Evolutionary conservation across 1,284 basidiomycete genomes (phyloP).

Genomic region (Takashimella koratensis): DNA sequence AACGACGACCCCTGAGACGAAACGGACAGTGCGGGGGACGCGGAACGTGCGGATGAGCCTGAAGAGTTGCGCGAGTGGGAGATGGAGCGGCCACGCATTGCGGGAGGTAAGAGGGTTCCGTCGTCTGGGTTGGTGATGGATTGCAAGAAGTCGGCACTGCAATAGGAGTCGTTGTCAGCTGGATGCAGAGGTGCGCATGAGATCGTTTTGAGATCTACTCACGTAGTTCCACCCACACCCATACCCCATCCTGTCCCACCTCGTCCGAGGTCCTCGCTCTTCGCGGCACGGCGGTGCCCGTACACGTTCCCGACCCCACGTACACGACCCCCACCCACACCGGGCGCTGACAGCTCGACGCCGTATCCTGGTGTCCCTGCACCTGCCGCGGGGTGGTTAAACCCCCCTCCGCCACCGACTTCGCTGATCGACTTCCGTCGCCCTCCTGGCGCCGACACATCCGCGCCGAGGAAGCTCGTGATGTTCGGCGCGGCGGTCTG

Average conservation of each 20-base stretch:
- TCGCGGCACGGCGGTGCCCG: conserved; percentile 38
- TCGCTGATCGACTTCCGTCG: conserved; percentile 35
- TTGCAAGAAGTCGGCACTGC: conserved; percentile 43
- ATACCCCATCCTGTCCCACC: conserved; percentile 40
- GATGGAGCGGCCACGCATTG: conserved; percentile 27
- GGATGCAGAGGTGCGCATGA: not conserved
- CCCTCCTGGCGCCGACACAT: not conserved
- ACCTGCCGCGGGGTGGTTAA: conserved; percentile 37
- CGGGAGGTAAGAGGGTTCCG: conserved; percentile 42
- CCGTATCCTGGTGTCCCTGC: conserved; percentile 47
- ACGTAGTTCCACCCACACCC: conserved; percentile 44
- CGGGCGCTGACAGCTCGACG: conserved; percentile 31
- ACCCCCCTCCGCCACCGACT: conserved; percentile 12
- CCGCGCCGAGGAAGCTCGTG: conserved; percentile 11
- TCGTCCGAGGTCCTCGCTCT: conserved; percentile 45
- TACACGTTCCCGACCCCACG: conserved; percentile 21
- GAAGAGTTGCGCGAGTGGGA: conserved; percentile 43
- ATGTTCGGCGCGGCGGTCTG: conserved; percentile 17
- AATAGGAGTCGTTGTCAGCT: no score
- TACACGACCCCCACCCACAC: conserved; percentile 20
- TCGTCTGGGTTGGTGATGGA: conserved; percentile 43
- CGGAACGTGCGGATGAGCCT: conserved; percentile 36
- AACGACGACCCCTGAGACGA: conserved; percentile 42
- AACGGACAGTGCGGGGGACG: conserved; percentile 41
- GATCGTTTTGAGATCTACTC: conserved; percentile 20